These are phyloP conservation scores for Umbelopsis isabellina DNA, from an alignment of 192 early-diverging fungal genomes.

Conservation along the genomic window DNA sequence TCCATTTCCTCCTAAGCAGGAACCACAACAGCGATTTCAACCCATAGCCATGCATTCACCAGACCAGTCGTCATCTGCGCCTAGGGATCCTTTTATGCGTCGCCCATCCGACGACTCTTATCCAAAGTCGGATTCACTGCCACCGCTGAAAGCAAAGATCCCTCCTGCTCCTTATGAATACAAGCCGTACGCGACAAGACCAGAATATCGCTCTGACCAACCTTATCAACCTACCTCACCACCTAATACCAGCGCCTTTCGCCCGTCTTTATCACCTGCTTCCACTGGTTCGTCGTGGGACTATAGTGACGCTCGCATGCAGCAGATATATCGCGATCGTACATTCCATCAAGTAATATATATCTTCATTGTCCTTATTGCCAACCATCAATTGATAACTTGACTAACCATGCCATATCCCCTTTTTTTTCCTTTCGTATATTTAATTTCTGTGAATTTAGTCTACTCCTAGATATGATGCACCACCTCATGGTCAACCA, in stretches of 20 bases:
- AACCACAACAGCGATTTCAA: background rate
- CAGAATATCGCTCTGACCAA: constrained; percentile 15
- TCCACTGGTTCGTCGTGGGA: background rate
- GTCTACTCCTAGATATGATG: constrained; percentile 18
- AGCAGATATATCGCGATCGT: constrained; percentile 17
- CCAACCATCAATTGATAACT: background rate
- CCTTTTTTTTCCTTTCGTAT: background rate
- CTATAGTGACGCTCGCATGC: constrained; percentile 17
- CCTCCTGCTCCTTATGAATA: background rate
- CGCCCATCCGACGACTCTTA: background rate
- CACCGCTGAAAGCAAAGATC: constrained; percentile 8
- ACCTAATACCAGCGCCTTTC: constrained; percentile 5
- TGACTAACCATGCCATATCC: background rate
- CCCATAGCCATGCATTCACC: constrained; percentile 7
- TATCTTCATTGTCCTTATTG: background rate
- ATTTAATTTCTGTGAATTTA: background rate
- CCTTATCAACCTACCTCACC: constrained; percentile 17
- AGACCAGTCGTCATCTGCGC: constrained; percentile 4
- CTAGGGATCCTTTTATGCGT: background rate
- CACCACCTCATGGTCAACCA: constrained; percentile 7
- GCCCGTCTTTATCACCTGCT: background rate
- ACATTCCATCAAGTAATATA: constrained; percentile 17
- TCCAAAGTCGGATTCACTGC: background rate
- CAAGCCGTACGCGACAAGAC: constrained; percentile 19
- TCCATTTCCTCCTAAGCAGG: constrained; percentile 18